Evolutionary conservation across 2,329 filamentous ascomycete genomes (phyloP), one percentile per base, ranked within the genome.

Genomic region (Xylariaceae sp.): DNA sequence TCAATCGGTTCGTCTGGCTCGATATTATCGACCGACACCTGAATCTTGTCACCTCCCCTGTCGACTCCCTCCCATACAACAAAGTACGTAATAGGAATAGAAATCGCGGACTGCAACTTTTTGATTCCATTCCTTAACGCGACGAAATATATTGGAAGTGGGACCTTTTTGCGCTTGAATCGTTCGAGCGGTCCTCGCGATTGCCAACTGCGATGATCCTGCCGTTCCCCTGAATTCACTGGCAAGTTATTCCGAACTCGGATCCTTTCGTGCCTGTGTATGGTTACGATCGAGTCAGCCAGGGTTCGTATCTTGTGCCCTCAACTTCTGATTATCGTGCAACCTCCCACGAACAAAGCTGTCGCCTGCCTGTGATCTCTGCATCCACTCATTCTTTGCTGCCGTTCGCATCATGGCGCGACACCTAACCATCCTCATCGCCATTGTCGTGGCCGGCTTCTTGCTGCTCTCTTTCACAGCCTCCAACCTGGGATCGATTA

Each of bases 381-480:
- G 0, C 34, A 11, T 13, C 55, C 15, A 18, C 44, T 49, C 17
- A 10, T 56, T 35, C 18, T 35, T 2, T 23, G 23, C 34, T 35
- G 4, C n/a, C 18, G 34, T 50, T 51, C 23, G 11, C 17, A 61
- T 47, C 56, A 84, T 84, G 82, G 78, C 81, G 62, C 79, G 82
- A 63, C 80, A 84, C 66, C 71, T 86, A 60, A 76, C 82, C 35
- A 69, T 82, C 64, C 74, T 82, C 53, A 68, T 87, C 63, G 70
- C 85, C 53, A 68, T 87, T 65, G 78, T 79, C 65, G 76, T 85
- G 65, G 75, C 81, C 60, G 73, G 81, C 62, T 79, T 87, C 68
- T 75, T 84, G 56, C 79, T 82, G 67, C 65, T 89, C 59, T 81
- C 82, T 47, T 82, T 87, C 64, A 77, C 83, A 11, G 58, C 61